phyloP scores from a whole-genome alignment of 495 filamentous ascomycete species.

The Aspergillus avenaceus region DNA sequence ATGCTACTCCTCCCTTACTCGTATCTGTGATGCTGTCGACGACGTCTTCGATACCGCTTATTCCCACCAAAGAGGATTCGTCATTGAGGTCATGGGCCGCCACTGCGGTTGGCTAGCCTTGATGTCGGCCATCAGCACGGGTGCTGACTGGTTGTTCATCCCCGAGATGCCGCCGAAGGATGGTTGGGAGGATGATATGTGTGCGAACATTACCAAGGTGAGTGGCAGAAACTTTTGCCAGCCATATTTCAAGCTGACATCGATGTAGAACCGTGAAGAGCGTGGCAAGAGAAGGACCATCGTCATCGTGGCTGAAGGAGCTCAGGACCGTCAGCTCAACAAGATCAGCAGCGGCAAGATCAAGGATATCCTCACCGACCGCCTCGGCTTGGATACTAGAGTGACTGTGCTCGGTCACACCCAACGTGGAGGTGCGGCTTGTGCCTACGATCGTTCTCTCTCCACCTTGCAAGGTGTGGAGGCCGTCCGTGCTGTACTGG shows the following conservation, averaged over 20 bases:
- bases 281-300: slow-evolving; percentile 96
- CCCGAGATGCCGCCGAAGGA: slow-evolving; percentile 88
- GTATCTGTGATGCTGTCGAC: slow-evolving; percentile 93
- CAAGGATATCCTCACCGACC: slow-evolving; percentile 80
- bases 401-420: slow-evolving; percentile 96
- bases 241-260: too few relatives aligned
- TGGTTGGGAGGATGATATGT: slow-evolving; percentile 92
- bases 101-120: slow-evolving; percentile 98
- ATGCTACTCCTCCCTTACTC: slow-evolving; percentile 85
- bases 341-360: slow-evolving; percentile 77
- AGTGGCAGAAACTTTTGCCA: slow-evolving; percentile 11
- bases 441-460: slow-evolving; percentile 92
- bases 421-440: slow-evolving; percentile 86
- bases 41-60: slow-evolving; percentile 95
- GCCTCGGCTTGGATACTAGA: slow-evolving; percentile 80
- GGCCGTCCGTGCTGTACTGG: slow-evolving; percentile 93
- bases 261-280: slow-evolving; percentile 67
- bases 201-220: slow-evolving; percentile 71
- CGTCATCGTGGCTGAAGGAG: slow-evolving; percentile 94
- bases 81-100: slow-evolving; percentile 99
- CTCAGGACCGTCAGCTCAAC: slow-evolving; percentile 78
- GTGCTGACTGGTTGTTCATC: slow-evolving; percentile 95
- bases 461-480: slow-evolving; percentile 93
- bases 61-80: slow-evolving; percentile 96
- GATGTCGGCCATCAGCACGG: slow-evolving; percentile 93